Evolutionary conservation across 192 early-diverging fungal species (phyloP), one percentile per base, ranked within the genome.

Genomic region (Backusella sp.): DNA sequence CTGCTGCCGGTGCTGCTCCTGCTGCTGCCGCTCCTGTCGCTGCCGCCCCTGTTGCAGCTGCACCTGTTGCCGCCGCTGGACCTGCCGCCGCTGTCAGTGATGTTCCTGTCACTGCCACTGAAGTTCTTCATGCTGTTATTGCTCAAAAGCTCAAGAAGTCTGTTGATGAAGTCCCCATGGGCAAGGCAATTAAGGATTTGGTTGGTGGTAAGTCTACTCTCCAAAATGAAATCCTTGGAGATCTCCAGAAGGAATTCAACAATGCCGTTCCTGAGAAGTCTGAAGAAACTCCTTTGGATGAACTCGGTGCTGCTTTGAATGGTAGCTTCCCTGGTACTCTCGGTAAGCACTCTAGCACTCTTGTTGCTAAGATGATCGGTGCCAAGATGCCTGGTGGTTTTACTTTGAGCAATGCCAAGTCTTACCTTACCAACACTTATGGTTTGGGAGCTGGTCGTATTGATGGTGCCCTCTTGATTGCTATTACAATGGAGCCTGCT

Each of bases 141-240:
- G 94, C 95, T 44, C 93, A 97, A 79, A 97, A 97, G 85, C 88
- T 97, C 52, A 96, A 95, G 87, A 94, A 95, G 80, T 78, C 91
- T 3, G 77, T 96, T 2, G 81, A 83, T 35, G 94, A 96, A 36
- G 82, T 98, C 37, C 83, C 91, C 17, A 83, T 90, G 35, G 74
- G 82, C 78, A 96, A 94, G 88, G 91, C 87, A 76, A 96, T 92
- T 88, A 97, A 96, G 86, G 96, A 98, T 69, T 89, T 98, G 62
- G 96, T 97, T 49, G 96, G 93, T 39, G 97, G 97, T 78, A 98
- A 98, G 83, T 95, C 94, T 15, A 98, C 97, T 30, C 87, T 98
- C 36, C 96, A 98, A 80, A 98, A 98, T 86, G 97, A 98, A 78
- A 95, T 98, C 41, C 85, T 97, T 72, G 97, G 97, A 81, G 97